A percentile compares a stretch with the other conserved stretches of the same genome.
phyloP scores from a whole-genome alignment of 2,329 filamentous ascomycete genomes.

The Tolypocladium pustulatum region DNA sequence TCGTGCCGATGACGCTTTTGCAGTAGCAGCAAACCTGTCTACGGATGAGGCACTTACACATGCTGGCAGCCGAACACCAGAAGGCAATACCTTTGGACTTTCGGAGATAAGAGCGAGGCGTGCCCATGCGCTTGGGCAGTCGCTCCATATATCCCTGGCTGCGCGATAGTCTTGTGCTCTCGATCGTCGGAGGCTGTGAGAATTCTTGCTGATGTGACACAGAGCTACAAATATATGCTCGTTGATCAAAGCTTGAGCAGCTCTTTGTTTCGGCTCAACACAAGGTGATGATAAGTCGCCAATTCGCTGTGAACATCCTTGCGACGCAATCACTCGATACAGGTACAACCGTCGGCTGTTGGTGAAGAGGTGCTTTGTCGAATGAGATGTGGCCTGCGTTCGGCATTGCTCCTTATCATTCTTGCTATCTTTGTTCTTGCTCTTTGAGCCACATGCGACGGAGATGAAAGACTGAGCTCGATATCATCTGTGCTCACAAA shows the following conservation, averaged over 20 bases:
- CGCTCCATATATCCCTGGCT: not conserved
- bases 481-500: not conserved
- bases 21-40: not conserved
- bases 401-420: not conserved
- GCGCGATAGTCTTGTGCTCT: not conserved
- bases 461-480: not conserved
- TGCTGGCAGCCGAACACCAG: not conserved
- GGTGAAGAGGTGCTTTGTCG: not conserved
- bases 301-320: not conserved
- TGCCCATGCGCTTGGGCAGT: not conserved
- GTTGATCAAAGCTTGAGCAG: not conserved
- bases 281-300: not conserved
- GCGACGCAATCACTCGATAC: not conserved
- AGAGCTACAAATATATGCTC: not conserved
- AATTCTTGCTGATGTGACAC: not conserved
- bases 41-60: not conserved
- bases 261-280: not conserved
- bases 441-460: not conserved
- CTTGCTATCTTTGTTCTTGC: not conserved
- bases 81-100: not conserved
- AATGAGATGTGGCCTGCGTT: not conserved
- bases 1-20: not conserved
- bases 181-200: not conserved
- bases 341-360: not conserved
- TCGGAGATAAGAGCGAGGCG: not conserved